A percentile compares a stretch with the other conserved stretches of the same genome.
Conservation (phyloP, 2,329 filamentous ascomycete species). For the Kalmusia sp. region DNA sequence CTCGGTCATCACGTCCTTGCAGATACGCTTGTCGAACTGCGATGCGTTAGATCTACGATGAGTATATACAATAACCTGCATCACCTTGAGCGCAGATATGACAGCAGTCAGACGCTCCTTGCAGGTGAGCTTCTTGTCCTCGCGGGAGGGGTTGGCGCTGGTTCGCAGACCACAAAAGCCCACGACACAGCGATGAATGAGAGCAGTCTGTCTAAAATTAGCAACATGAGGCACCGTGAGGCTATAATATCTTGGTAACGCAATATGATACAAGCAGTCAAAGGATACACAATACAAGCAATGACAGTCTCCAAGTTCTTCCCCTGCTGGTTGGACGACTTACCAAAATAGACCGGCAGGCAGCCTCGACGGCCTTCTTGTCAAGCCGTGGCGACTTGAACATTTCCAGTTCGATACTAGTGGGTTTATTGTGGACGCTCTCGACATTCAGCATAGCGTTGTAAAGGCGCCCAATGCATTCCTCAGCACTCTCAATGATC, state of each 20-base stretch:
- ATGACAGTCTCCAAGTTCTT: too few relatives aligned
- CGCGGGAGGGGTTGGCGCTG: background rate
- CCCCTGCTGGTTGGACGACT: too few relatives aligned
- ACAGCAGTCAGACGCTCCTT: slow-evolving; percentile 2
- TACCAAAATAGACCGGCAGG: slow-evolving; percentile 9
- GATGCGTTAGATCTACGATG: too few relatives aligned
- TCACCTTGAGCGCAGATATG: slow-evolving; percentile 5
- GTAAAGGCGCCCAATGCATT: background rate
- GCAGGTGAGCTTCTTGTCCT: slow-evolving; percentile 9
- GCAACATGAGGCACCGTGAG: too few relatives aligned
- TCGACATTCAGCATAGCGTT: slow-evolving; percentile 1
- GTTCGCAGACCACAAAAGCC: slow-evolving; percentile 7
- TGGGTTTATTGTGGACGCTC: slow-evolving; percentile 4
- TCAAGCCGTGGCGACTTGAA: slow-evolving; percentile 8
- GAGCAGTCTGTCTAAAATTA: background rate
- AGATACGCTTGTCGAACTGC: slow-evolving; percentile 16
- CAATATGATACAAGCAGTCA: too few relatives aligned
- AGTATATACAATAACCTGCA: background rate
- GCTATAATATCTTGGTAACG: too few relatives aligned
- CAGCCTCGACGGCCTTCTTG: slow-evolving; percentile 9
- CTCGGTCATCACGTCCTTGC: slow-evolving; percentile 14
- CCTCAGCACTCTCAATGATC: slow-evolving; percentile 1
- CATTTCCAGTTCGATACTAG: slow-evolving; percentile 4
- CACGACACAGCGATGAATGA: slow-evolving; percentile 10
- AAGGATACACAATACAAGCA: too few relatives aligned